Evolutionary conservation across 2,329 filamentous ascomycete species (phyloP).

Genomic region (Cytospora paraplurivora): DNA sequence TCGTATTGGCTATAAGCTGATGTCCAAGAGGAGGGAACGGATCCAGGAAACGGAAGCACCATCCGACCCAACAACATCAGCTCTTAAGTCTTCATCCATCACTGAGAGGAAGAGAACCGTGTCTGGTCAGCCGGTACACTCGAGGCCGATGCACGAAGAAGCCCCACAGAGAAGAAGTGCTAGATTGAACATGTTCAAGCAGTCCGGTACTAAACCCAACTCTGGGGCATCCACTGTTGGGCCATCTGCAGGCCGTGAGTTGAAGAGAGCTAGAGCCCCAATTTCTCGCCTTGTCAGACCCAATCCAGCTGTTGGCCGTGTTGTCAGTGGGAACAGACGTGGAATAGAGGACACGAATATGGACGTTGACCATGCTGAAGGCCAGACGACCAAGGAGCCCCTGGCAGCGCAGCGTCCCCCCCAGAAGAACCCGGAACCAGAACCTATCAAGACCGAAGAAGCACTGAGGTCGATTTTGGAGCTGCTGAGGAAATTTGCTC

Average conservation of each 20-base stretch:
- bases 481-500: constrained; percentile 78
- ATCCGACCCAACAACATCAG: constrained; percentile 44
- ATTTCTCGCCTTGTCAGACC: constrained; percentile 67
- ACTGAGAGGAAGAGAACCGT: constrained; percentile 84
- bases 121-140: constrained; percentile 74
- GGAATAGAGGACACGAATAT: constrained; percentile 65
- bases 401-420: constrained; percentile 41
- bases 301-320: constrained; percentile 75
- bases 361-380: constrained; percentile 71
- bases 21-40: constrained; percentile 46
- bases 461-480: constrained; percentile 77
- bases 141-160: constrained; percentile 59
- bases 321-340: constrained; percentile 89
- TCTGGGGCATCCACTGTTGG: constrained; percentile 59
- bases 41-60: constrained; percentile 43
- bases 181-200: constrained; percentile 68
- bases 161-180: constrained; percentile 70
- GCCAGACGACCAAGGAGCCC: constrained; percentile 48
- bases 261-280: constrained; percentile 82
- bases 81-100: constrained; percentile 46
- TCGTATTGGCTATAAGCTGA: constrained; percentile 63
- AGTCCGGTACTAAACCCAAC: constrained; percentile 67
- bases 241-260: constrained; percentile 66
- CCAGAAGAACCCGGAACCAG: constrained; percentile 48
- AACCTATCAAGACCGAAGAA: constrained; percentile 70